Conservation (phyloP, 2,329 filamentous ascomycete species). For the Epichloe typhina region DNA sequence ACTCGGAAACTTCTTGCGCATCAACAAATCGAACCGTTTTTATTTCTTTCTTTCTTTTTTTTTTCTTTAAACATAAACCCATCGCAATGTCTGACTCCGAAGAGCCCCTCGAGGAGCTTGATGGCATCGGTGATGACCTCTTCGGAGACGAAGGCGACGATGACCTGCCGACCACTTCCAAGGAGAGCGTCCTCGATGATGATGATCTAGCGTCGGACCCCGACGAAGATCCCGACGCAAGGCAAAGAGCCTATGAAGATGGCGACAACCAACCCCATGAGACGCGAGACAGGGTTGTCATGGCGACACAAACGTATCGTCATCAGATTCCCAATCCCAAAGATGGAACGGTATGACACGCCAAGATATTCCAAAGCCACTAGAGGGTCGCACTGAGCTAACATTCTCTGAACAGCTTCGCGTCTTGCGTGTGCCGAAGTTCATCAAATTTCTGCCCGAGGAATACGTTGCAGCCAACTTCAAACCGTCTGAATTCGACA, state of each 20-base stretch:
- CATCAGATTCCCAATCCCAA: constrained; percentile 59
- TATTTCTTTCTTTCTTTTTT: too few relatives aligned
- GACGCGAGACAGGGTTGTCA: constrained; percentile 42
- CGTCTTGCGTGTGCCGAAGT: constrained; percentile 57
- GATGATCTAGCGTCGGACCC: constrained; percentile 42
- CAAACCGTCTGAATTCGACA: constrained; percentile 42
- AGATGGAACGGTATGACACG: constrained; percentile 49
- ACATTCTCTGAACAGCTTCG: constrained; percentile 38
- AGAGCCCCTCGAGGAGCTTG: constrained; percentile 37
- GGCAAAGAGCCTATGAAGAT: constrained; percentile 26
- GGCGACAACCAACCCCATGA: constrained; percentile 31
- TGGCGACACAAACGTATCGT: constrained; percentile 51
- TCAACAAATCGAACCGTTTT: neutral
- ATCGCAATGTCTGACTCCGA: constrained; percentile 42
- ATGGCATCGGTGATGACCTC: constrained; percentile 43
- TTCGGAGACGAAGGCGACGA: constrained; percentile 50
- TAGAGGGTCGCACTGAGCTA: neutral
- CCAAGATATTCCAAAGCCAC: neutral
- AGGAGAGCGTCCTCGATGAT: constrained; percentile 51
- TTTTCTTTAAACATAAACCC: neutral
- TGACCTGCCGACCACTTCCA: constrained; percentile 38
- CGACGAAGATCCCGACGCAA: constrained; percentile 27
- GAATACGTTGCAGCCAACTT: constrained; percentile 55
- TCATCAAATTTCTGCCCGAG: constrained; percentile 56
- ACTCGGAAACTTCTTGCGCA: neutral